Base-by-base conservation (phyloP, 1,284 basidiomycete species). In the Veloporphyrellus conicus region DNA sequence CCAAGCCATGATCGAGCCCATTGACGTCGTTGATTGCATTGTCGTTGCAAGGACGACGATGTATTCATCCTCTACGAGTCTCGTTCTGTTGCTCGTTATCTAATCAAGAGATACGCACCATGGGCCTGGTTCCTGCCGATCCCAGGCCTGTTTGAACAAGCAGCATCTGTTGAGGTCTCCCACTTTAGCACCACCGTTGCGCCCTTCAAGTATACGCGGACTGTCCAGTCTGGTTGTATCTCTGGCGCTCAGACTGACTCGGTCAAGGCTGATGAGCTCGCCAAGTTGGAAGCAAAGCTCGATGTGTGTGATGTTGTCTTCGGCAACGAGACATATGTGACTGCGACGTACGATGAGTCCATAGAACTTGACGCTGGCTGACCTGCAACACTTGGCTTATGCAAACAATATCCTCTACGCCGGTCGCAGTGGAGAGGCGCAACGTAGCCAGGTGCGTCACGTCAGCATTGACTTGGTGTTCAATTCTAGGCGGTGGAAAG, bases 381-480 rank as follows among this genome's bases (percentile, higher is more conserved):
- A 82, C 59, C 64, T 82, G 7, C 72, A 71, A 61, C 78, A 81
- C 57, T 55, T 82, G 16, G 71, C 80, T 0, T 73, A 72, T 47
- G 78, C 71, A 20, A 43, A 15, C 16, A 1, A 35, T 19, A 29
- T 68, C 19, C 18, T 12, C 14, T 0, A 0, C 8, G 19, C 10
- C 1, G 45, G 27, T 6, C 7, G 12, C 54, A 4, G 6, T 68
- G 2, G 11, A 31, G 5, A 54, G 65, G 47, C 49, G 53, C 18
- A 63, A 56, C 19, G 52, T 65, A 8, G 15, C 46, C 1, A 68
- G 54, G 64, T 64, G 28, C 9, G 64, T 43, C 18, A 6, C 0
- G 15, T 32, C 2, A 4, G 15, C 34, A 34, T 14, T 61, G 34
- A 63, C 33, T 4, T 29, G 28, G 28, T 10, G 12, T 41, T 37